Evolutionary conservation across 768 basidiomycete species (phyloP).

Genomic region (Clavulina sp.): DNA sequence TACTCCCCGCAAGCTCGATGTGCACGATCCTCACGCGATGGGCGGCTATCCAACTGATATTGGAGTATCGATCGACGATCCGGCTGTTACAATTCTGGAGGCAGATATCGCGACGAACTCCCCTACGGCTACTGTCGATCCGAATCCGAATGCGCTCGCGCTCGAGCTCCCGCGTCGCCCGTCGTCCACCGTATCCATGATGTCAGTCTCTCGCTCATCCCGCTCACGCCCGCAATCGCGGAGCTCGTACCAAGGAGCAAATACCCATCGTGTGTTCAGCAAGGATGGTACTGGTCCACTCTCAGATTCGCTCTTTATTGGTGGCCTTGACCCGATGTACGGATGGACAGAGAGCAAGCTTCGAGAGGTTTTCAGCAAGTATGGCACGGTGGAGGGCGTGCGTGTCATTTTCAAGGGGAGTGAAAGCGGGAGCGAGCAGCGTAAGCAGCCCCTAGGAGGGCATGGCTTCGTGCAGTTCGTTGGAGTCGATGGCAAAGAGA

Average conservation of each 20-base stretch:
- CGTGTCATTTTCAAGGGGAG: slow-evolving; percentile 9
- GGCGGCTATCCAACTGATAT: too few species aligned
- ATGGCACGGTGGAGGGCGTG: slow-evolving; percentile 15
- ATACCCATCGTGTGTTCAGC: background rate
- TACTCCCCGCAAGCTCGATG: too few species aligned
- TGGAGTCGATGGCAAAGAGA: slow-evolving; percentile 16
- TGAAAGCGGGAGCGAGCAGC: slow-evolving; percentile 18
- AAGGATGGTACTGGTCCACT: background rate
- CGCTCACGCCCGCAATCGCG: background rate
- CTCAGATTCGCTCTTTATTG: slow-evolving; percentile 1
- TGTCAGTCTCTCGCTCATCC: background rate
- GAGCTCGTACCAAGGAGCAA: background rate
- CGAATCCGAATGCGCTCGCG: too few species aligned
- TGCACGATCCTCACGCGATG: too few species aligned
- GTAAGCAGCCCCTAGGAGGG: slow-evolving; percentile 20
- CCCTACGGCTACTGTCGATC: too few species aligned
- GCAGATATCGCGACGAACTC: too few species aligned
- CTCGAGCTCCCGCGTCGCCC: too few species aligned
- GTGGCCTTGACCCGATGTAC: slow-evolving; percentile 23
- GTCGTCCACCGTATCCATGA: too few species aligned
- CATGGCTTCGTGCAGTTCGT: slow-evolving; percentile 21
- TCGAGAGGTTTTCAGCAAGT: background rate
- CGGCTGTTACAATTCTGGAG: too few species aligned
- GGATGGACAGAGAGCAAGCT: slow-evolving; percentile 16
- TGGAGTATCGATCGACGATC: too few species aligned